Evolutionary conservation across 2,329 filamentous ascomycete species (phyloP).

Genomic region (Albifimbria verrucaria): DNA sequence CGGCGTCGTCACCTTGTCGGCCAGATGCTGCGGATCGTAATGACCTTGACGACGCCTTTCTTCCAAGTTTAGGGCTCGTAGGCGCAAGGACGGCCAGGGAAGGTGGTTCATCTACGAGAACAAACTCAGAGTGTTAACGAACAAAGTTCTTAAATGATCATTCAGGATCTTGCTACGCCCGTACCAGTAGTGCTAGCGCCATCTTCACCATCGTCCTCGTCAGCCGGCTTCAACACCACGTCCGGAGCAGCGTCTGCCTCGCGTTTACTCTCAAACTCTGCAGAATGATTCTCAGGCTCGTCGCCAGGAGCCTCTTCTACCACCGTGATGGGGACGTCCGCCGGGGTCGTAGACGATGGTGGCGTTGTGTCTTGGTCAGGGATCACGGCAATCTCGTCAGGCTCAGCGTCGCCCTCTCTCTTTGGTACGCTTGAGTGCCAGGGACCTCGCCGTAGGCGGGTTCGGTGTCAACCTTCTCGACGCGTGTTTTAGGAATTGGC

Average conservation of each 20-base stretch:
- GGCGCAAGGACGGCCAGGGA: conserved; percentile 25
- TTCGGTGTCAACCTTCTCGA: conserved; percentile 55
- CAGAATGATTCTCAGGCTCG: conserved; percentile 37
- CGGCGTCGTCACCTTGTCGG: conserved; percentile 29
- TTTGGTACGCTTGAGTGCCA: conserved; percentile 56
- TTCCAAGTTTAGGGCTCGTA: conserved; percentile 16
- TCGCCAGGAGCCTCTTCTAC: conserved; percentile 49
- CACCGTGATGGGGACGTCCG: conserved; percentile 44
- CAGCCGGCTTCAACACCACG: conserved; percentile 44
- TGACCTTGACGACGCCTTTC: conserved; percentile 24
- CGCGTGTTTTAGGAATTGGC: conserved; percentile 55
- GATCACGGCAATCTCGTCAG: conserved; percentile 57
- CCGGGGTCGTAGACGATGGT: conserved; percentile 17
- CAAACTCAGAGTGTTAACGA: conserved; percentile 20
- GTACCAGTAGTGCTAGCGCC: conserved; percentile 24
- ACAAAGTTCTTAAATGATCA: conserved; percentile 11
- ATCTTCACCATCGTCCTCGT: conserved; percentile 29
- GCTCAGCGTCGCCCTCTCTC: conserved; percentile 54
- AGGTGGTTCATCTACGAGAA: conserved; percentile 20
- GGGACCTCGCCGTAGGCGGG: conserved; percentile 57
- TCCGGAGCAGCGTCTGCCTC: conserved; percentile 53
- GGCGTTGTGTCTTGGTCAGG: conserved; percentile 20
- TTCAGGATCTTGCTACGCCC: conserved; percentile 19
- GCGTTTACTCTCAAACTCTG: conserved; percentile 42
- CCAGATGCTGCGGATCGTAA: conserved; percentile 9